Evolutionary conservation across 306 rosid genomes (phyloP).

Genomic region (Potentilla sterilis): DNA sequence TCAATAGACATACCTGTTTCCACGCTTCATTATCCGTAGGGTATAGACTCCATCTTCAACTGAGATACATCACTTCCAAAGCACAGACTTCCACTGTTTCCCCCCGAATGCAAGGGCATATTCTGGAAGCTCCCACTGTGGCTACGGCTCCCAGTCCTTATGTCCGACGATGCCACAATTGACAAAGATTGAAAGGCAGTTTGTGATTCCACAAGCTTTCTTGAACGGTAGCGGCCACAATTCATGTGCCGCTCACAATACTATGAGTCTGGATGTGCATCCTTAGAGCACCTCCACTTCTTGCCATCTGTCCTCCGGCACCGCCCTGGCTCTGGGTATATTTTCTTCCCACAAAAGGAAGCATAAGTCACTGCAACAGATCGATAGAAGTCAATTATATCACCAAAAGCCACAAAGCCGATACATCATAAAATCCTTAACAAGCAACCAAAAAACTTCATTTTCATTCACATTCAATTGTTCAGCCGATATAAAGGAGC

Average conservation of each 20-base stretch:
- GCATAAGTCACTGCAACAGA: conserved; percentile 54
- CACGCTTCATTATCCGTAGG: conserved; percentile 18
- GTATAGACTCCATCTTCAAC: conserved; percentile 23
- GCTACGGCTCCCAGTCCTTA: conserved; percentile 22
- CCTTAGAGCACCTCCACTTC: conserved; percentile 76
- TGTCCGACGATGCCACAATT: conserved; percentile 37
- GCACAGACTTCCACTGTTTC: conserved; percentile 7
- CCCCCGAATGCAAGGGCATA: conserved; percentile 17
- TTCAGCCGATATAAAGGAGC: no score
- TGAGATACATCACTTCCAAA: conserved; percentile 18
- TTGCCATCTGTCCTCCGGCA: conserved; percentile 80
- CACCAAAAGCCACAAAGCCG: not conserved
- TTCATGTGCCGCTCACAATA: conserved; percentile 85
- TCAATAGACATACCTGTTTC: conserved; percentile 10
- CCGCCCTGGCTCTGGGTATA: conserved; percentile 79
- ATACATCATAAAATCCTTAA: not conserved
- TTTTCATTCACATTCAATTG: not conserved
- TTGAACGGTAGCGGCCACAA: conserved; percentile 82
- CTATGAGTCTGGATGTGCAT: conserved; percentile 70
- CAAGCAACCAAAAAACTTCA: not conserved
- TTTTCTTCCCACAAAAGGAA: conserved; percentile 63
- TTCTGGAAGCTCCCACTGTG: conserved; percentile 38
- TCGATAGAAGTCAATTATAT: not conserved
- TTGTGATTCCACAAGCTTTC: conserved; percentile 91
- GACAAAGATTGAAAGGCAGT: conserved; percentile 43